A percentile compares a stretch with the other conserved stretches of the same genome.
Evolutionary conservation across 441 rosid genomes (phyloP).

Genomic region (Codiaeum variegatum): DNA sequence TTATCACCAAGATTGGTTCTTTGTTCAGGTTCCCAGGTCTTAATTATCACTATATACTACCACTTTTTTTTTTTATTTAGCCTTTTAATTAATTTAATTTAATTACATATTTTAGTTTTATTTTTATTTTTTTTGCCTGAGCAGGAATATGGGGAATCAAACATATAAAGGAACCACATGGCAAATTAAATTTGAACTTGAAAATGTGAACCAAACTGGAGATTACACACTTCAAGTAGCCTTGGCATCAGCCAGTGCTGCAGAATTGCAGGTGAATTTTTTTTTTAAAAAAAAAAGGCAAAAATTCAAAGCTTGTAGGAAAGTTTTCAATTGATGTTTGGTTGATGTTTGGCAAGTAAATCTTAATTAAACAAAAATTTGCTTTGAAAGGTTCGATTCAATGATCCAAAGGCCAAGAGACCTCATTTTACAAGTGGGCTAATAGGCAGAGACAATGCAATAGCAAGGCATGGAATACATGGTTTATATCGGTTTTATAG

Average conservation of each 20-base stretch:
- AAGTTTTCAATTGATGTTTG: neutral
- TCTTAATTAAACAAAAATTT: neutral
- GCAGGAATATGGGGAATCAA: conserved; percentile 11
- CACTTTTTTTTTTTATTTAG: neutral
- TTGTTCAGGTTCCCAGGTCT: conserved; percentile 59
- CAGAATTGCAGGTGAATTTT: conserved; percentile 67
- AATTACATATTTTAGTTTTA: neutral
- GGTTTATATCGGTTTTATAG: conserved; percentile 70
- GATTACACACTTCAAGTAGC: conserved; percentile 65
- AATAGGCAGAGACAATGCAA: conserved; percentile 77
- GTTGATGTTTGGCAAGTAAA: neutral
- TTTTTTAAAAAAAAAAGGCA: too few species aligned
- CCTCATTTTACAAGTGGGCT: conserved; percentile 52
- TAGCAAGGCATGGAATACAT: conserved; percentile 87
- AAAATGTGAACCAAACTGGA: conserved; percentile 24
- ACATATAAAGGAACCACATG: conserved; percentile 47
- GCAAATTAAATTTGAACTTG: conserved; percentile 55
- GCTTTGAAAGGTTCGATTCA: conserved; percentile 40
- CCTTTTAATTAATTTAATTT: neutral
- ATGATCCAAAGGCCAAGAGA: conserved; percentile 32
- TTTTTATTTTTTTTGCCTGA: neutral
- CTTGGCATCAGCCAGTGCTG: conserved; percentile 57
- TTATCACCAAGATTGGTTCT: conserved; percentile 50
- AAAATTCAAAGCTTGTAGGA: neutral
- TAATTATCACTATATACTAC: neutral